Evolutionary conservation across 2,329 filamentous ascomycete genomes (phyloP).

Genomic region (Mariannaea elegans): DNA sequence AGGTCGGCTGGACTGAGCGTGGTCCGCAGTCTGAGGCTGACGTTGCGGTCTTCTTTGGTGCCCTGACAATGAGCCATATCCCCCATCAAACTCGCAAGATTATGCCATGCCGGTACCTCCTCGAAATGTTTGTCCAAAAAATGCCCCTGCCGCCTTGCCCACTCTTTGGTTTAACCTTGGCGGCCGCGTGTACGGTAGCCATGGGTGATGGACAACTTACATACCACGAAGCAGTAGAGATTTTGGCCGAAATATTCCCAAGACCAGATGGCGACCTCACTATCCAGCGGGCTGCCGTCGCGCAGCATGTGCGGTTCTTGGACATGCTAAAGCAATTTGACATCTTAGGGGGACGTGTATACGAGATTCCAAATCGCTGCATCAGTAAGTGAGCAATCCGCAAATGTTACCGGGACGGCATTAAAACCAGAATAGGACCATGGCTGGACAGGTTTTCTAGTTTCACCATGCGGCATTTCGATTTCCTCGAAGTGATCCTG

Average conservation of each 20-base stretch:
- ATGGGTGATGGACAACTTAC: not conserved
- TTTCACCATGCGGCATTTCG: not conserved
- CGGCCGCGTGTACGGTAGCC: not conserved
- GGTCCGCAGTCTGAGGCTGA: constrained; percentile 3
- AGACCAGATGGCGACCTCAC: not conserved
- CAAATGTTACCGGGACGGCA: too few relatives aligned
- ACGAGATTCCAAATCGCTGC: not conserved
- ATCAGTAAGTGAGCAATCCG: not conserved
- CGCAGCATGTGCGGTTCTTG: not conserved
- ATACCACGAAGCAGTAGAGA: not conserved
- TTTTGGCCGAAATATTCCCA: not conserved
- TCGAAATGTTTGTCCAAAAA: not conserved
- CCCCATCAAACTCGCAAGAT: not conserved
- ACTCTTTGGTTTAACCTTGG: not conserved
- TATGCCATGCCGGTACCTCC: not conserved
- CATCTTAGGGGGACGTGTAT: not conserved
- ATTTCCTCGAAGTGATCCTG: not conserved
- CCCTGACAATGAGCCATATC: not conserved
- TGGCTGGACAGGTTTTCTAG: not conserved
- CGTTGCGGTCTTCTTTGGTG: not conserved
- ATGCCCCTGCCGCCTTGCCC: not conserved
- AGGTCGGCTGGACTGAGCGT: not conserved
- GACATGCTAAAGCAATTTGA: not conserved
- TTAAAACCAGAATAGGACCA: not conserved
- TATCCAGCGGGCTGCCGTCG: not conserved